Base-by-base conservation (phyloP, 257 asterid genomes). In the Agastache rugosa region DNA sequence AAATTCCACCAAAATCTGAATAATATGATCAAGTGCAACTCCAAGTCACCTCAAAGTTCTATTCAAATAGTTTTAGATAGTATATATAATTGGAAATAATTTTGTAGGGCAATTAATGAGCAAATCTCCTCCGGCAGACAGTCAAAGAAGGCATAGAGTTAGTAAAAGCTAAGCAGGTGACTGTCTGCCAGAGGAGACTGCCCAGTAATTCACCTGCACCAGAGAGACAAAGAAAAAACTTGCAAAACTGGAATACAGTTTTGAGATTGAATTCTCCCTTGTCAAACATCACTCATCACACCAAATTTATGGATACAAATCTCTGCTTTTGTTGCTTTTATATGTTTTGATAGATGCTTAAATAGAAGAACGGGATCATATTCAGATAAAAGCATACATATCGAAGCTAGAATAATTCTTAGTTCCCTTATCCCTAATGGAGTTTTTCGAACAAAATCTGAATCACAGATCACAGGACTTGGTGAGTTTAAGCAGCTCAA, bases 101-200 rank as follows among this genome's bases (percentile, higher is more conserved):
- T 55, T 44, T 69, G 77, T 11, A 68, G 82, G 82, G 39, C 12
- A 22, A 63, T 55, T 73, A 58, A 56, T 55, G 77, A 73, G 80
- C 79, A 81, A 77, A 77, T 73, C 77, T 81, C 82, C 79, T 68
- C 63, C 63, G 70, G 81, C 81, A 76, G 73, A 59, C 73, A 72
- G 67, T 62, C 50, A 16, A 35, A 16, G 47, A 56, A 63, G 64
- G 58, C 78, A 66, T 3, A 55, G 50, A 54, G 34, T 9, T 11
- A 27, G 17, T 27, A 31, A 27, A 72, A 29, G 31, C 54, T 61
- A 48, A 25, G 29, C 62, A 34, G 0, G 42, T 4, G 63, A 69
- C 67, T 12, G 77, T 77, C 80, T 69, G 82, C 82, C 80, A 35
- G 19, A 77, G 77, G 69, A 63, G 72, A 81, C 58, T 51, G 74